Evolutionary conservation across 306 rosid species (phyloP).

Genomic region (Fragaria nilgerrensis): DNA sequence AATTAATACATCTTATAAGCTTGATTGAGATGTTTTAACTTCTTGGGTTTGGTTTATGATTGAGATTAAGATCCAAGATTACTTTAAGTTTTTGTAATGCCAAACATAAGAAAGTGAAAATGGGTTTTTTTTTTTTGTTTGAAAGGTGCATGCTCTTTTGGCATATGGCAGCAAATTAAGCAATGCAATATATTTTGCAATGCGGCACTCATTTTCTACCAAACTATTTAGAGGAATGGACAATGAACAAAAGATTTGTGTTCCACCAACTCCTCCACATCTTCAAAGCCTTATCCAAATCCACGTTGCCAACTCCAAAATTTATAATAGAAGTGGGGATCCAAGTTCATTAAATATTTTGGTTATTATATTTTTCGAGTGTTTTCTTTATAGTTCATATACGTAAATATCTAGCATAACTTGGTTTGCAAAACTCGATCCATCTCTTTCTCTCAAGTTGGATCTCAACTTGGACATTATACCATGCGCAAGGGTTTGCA

Average conservation of each 20-base stretch:
- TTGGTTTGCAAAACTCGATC: constrained; percentile 25
- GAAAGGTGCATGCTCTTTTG: constrained; percentile 9
- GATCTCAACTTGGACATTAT: constrained; percentile 37
- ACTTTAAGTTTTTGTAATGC: neutral
- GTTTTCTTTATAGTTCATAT: constrained; percentile 16
- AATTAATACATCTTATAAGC: neutral
- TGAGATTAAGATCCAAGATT: neutral
- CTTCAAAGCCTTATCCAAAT: constrained; percentile 63
- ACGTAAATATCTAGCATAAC: constrained; percentile 20
- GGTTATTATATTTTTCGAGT: neutral
- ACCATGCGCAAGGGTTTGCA: constrained; percentile 40
- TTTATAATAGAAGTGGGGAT: neutral
- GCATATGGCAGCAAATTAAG: constrained; percentile 6
- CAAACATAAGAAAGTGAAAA: neutral
- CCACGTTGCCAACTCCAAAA: constrained; percentile 6
- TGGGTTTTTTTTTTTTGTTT: neutral
- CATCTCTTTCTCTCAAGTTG: neutral
- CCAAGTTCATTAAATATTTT: neutral
- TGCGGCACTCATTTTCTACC: constrained; percentile 51
- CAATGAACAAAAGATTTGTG: constrained; percentile 47
- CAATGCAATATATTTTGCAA: neutral
- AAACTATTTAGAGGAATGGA: constrained; percentile 25
- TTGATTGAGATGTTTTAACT: constrained; percentile 15
- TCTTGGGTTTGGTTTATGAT: neutral
- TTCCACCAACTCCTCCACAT: constrained; percentile 85